Conservation (phyloP, 192 early-diverging fungal genomes). For the Dissophora globulifera region DNA sequence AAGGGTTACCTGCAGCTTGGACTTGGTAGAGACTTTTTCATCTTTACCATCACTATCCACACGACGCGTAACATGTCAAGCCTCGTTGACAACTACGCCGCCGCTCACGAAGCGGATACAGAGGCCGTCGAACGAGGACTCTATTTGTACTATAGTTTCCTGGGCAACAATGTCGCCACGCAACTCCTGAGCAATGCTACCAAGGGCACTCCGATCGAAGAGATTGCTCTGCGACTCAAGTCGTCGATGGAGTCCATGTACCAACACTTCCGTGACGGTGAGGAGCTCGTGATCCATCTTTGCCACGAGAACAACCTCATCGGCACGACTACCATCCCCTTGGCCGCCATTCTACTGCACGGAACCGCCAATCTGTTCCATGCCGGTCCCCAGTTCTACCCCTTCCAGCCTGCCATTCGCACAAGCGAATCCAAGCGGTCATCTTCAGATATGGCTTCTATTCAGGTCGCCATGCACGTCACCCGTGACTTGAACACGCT, state of each 20-base stretch:
- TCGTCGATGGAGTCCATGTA: conserved; percentile 55
- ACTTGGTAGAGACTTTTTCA: conserved; percentile 42
- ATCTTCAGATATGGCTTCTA: conserved; percentile 19
- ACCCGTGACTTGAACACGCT: conserved; percentile 49
- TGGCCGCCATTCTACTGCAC: conserved; percentile 48
- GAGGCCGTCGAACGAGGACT: conserved; percentile 32
- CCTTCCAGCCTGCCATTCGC: conserved; percentile 21
- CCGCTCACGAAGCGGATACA: conserved; percentile 3
- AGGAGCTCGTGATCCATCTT: conserved; percentile 51
- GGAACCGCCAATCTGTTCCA: conserved; percentile 52
- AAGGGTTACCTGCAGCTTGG: conserved; percentile 49
- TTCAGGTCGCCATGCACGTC: conserved; percentile 52
- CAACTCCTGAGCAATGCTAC: conserved; percentile 25
- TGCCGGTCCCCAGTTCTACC: conserved; percentile 44
- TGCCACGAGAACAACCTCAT: conserved; percentile 55
- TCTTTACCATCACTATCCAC: conserved; percentile 52
- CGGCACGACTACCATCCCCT: conserved; percentile 55
- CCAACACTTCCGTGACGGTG: conserved; percentile 47
- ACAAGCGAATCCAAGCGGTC: conserved; percentile 14
- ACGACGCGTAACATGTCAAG: conserved; percentile 28
- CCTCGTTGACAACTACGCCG: conserved; percentile 29
- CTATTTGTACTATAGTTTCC: conserved; percentile 48
- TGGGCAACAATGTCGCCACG: conserved; percentile 45
- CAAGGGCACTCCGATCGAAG: conserved; percentile 39
- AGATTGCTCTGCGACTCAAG: conserved; percentile 48